Conservation (phyloP, 169 alveolate species). For the Plasmodium ovale region DNA sequence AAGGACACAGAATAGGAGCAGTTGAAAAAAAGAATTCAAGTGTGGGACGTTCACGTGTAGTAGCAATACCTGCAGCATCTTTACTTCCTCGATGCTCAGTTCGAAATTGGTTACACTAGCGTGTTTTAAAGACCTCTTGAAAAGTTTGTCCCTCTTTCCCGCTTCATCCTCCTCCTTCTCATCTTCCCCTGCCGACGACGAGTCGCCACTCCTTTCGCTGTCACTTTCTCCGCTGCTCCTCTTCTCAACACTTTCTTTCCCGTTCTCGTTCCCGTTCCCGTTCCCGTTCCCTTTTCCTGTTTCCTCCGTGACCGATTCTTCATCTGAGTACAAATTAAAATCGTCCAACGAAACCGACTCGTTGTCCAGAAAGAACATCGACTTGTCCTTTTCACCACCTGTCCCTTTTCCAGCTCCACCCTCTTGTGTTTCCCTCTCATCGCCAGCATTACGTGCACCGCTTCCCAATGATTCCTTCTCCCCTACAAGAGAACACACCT, state of each 20-base stretch:
- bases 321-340: conserved; percentile 69
- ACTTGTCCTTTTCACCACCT: conserved; percentile 35
- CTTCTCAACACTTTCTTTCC: not conserved
- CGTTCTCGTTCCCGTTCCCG: not conserved
- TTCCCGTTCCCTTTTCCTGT: not conserved
- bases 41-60: conserved; percentile 60
- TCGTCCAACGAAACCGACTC: conserved; percentile 55
- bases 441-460: not conserved
- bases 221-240: not conserved
- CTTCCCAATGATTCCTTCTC: too few relatives aligned
- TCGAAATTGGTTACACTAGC: conserved; percentile 38
- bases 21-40: conserved; percentile 35
- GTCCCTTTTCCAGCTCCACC: not conserved
- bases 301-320: not conserved
- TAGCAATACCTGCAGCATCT: conserved; percentile 41
- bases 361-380: conserved; percentile 35
- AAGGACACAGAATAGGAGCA: conserved; percentile 50
- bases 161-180: not conserved
- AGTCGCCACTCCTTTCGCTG: not conserved
- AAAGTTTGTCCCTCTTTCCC: conserved; percentile 10
- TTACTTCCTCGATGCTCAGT: conserved; percentile 34
- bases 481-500: not conserved
- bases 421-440: not conserved
- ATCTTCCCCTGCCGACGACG: not conserved
- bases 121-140: conserved; percentile 10